Conservation (phyloP, 23 red algal species). For the Gracilariopsis chorda region DNA sequence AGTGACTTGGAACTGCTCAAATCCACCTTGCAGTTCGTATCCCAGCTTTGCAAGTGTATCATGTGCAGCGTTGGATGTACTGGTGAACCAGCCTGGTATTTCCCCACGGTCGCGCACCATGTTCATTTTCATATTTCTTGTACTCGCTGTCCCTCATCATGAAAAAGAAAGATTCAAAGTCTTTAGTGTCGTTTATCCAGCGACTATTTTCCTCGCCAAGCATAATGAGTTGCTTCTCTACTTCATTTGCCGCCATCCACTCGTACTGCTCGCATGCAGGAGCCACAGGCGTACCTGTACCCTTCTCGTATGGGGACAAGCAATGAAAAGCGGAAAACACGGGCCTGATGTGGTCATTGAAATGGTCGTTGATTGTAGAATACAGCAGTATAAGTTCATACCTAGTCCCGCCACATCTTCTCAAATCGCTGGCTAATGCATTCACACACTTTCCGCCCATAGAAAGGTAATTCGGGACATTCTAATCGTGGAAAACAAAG, state of each 20-base stretch:
- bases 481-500: neutral
- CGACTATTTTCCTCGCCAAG: neutral
- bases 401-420: neutral
- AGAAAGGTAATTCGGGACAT: neutral
- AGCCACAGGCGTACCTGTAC: neutral
- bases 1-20: neutral
- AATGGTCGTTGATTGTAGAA: neutral
- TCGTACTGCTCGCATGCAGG: neutral
- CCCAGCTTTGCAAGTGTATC: neutral
- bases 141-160: neutral
- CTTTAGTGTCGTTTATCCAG: neutral
- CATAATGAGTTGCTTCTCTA: neutral
- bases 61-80: neutral
- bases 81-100: neutral
- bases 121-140: neutral
- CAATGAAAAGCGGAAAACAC: neutral
- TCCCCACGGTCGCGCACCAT: neutral
- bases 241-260: neutral
- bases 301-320: neutral
- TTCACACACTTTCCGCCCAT: neutral
- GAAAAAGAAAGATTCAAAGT: neutral
- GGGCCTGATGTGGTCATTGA: neutral
- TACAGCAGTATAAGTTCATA: neutral
- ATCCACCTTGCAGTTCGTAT: neutral
- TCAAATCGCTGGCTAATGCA: neutral